Evolutionary conservation across 805 yeast genomes (phyloP), one percentile per base, ranked within the genome.

Genomic region (Candida rishiriensis): DNA sequence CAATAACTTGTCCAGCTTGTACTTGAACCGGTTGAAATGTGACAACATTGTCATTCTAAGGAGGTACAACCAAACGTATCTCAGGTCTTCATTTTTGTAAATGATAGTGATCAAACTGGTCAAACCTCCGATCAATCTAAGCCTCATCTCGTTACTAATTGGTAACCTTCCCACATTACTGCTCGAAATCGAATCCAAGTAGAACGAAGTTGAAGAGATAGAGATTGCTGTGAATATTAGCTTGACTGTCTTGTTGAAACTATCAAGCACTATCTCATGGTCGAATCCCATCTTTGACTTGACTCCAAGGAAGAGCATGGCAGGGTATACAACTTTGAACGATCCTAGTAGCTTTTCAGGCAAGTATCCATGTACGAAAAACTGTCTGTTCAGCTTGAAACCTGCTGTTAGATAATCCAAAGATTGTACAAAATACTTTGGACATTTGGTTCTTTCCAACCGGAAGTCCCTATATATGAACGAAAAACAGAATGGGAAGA

Each of bases 41-140:
- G 57, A 51, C 21, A 51, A 36, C 38, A 53, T 12, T 2, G 57
- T 53, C 42, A 53, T 29, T 29, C 57, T 43, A 30, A 55, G 36
- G 14, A 53, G 32, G 30, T 55, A 55, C 11, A 53, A 44, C 59
- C 57, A 55, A 18, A 51, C 40, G 10, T 55, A 50, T 28, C 57
- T 34, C 34, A 43, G 13, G 12, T 48, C 17, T 10, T 45, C 52
- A 7, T 40, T 39, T 6, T 48, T 45, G 36, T 46, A 53, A 9
- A 53, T 12, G 6, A 39, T 35, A 11, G 54, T 32, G 2, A 40
- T 29, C 11, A 51, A 36, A 8, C 56, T 47, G 2, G 56, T 43
- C 2, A 49, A 16, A 36, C 51, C 48, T 0, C 58, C 58, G 36
- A 51, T 40, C 15, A 46, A 13, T 13, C 48, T 43, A 29, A 51